These are phyloP conservation scores for Aurinia saxatilis DNA, from an alignment of 345 rosid genomes.

Conservation along the genomic window DNA sequence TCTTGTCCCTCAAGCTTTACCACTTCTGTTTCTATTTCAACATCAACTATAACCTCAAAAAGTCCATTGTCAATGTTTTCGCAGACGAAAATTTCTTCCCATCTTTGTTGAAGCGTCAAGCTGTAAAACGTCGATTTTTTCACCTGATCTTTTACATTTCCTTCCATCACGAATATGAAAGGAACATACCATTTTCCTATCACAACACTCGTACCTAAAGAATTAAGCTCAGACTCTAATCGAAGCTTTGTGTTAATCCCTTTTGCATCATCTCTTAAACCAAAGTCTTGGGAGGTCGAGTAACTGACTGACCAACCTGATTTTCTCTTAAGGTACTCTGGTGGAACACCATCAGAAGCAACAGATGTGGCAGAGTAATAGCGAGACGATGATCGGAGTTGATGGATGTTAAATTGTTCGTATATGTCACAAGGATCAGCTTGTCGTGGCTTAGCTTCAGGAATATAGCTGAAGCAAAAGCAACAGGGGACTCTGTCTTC, in stretches of 20 bases:
- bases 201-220: no score
- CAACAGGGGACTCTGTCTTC: slow-evolving; percentile 37
- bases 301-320: slow-evolving; percentile 36
- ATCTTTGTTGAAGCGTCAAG: slow-evolving; percentile 51
- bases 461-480: slow-evolving; percentile 26
- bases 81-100: slow-evolving; percentile 43
- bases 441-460: slow-evolving; percentile 32
- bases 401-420: slow-evolving; percentile 39
- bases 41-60: slow-evolving; percentile 24
- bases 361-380: slow-evolving; percentile 39
- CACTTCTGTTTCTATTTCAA: slow-evolving; percentile 29
- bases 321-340: slow-evolving; percentile 38
- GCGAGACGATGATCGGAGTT: background rate
- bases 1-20: slow-evolving; percentile 32
- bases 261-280: slow-evolving; percentile 44
- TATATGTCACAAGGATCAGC: slow-evolving; percentile 34
- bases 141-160: slow-evolving; percentile 32
- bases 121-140: slow-evolving; percentile 38
- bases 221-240: background rate
- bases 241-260: slow-evolving; percentile 40
- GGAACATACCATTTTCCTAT: slow-evolving; percentile 74
- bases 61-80: slow-evolving; percentile 15
- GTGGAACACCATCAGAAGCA: slow-evolving; percentile 43
- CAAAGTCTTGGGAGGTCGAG: slow-evolving; percentile 21
- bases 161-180: slow-evolving; percentile 54